Evolutionary conservation across 1,284 basidiomycete species (phyloP).

Genomic region (Ceratobasidium papillatum): DNA sequence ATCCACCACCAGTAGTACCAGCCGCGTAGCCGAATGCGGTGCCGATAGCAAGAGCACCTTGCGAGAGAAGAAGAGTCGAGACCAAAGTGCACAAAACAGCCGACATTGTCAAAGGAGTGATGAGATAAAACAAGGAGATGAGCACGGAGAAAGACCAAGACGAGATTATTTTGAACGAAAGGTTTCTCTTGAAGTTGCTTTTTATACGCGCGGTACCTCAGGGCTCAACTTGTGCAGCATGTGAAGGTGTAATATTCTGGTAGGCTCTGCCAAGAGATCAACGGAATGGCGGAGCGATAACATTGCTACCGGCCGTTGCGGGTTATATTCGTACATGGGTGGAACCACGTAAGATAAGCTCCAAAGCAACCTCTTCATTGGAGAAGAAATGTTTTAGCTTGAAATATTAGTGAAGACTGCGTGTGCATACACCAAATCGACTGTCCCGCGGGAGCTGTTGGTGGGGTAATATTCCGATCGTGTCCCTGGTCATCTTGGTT

Average conservation of each 20-base stretch:
- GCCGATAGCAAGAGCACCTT: constrained; percentile 43
- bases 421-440: neutral
- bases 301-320: neutral
- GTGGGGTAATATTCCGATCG: neutral
- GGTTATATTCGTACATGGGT: neutral
- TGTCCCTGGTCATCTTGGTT: neutral
- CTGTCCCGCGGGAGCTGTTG: too few species aligned
- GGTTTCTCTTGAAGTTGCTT: too few species aligned
- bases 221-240: too few species aligned
- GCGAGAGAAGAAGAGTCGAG: neutral
- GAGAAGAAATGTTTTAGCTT: neutral
- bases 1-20: constrained; percentile 53
- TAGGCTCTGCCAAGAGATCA: too few species aligned
- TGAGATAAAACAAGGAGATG: too few species aligned
- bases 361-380: neutral
- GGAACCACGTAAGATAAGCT: neutral
- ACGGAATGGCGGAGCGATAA: neutral
- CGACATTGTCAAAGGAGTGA: too few species aligned
- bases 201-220: too few species aligned
- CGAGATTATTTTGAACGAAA: too few species aligned
- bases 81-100: too few species aligned
- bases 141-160: too few species aligned
- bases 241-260: too few species aligned
- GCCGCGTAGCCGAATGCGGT: constrained; percentile 49
- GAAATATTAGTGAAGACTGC: neutral